Evolutionary conservation across 805 yeast genomes (phyloP), one percentile per base, ranked within the genome.

Genomic region (Candida michaelii): DNA sequence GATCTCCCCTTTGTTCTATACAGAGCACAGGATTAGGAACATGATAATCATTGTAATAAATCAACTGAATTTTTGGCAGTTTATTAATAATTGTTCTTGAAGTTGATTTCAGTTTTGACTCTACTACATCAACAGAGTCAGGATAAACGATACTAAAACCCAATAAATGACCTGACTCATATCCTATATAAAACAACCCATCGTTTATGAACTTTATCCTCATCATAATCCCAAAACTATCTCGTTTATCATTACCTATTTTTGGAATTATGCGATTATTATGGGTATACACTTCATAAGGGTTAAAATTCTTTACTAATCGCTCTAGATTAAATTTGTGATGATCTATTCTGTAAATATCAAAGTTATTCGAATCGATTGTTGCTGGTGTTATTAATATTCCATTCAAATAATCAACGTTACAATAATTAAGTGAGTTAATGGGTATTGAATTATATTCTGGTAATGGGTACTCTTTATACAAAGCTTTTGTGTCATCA

Each of bases 401-500:
- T 12, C 62, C 55, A 1, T 57, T 55, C 6, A 37, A 42, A 13
- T 74, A 59, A 4, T 73, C 81, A n/a, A 82, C 79, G 42, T 81
- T 79, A 50, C 89, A 76, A 58, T 83, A 88, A 52, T 85, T 87
- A 48, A 88, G 63, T 3, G 87, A 70, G 58, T 88, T 88, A 32
- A 85, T 84, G 5, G 89, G 89, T 49, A 84, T 68, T 13, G 75
- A 71, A 46, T 74, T 38, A 30, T 48, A 17, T 32, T 37, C 9
- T 5, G 53, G 53, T 9, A 34, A 24, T 12, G 46, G 43, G 27
- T 50, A 49, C 29, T 39, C 31, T 8, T 36, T 27, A n/a, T 29
- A 16, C 9, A 46, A 31, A 19, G 33, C 43, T 76, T 81, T 8
- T 5, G 30, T 33, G 12, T 50, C 42, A 25, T 42, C 48, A 24